Evolutionary conservation across 768 basidiomycete species (phyloP).

Genomic region (Chiua virens): DNA sequence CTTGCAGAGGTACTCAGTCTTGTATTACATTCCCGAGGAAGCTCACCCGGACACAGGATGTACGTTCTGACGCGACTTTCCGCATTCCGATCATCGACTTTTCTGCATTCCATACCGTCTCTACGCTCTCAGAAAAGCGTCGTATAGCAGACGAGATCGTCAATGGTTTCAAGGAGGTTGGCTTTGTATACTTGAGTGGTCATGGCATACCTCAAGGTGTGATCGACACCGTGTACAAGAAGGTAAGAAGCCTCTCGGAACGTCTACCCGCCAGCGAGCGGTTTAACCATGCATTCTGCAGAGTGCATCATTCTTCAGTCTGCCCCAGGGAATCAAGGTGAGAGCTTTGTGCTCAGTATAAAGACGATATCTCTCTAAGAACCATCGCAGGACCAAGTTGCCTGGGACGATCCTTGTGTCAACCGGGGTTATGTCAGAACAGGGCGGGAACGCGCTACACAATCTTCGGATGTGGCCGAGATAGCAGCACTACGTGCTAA

Average conservation of each 20-base stretch:
- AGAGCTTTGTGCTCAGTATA: not conserved
- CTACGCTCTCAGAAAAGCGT: conserved; percentile 55
- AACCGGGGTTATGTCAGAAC: conserved; percentile 83
- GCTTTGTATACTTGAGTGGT: conserved; percentile 75
- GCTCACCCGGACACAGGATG: conserved; percentile 28
- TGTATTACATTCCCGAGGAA: not conserved
- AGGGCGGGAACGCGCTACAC: conserved; percentile 82
- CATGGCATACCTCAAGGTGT: conserved; percentile 66
- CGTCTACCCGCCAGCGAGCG: not conserved
- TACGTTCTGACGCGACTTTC: conserved; percentile 44
- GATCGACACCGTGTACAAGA: conserved; percentile 60
- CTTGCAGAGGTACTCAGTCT: conserved; percentile 22
- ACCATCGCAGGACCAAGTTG: conserved; percentile 50
- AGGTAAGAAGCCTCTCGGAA: conserved; percentile 44
- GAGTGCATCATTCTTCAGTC: conserved; percentile 75
- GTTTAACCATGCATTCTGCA: conserved; percentile 29
- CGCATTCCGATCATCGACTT: conserved; percentile 81
- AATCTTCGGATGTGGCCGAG: conserved; percentile 65
- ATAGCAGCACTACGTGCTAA: conserved; percentile 71
- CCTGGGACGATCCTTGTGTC: conserved; percentile 83
- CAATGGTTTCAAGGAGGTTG: conserved; percentile 74
- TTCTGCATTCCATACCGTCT: conserved; percentile 55
- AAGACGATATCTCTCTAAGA: not conserved
- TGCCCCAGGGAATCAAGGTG: conserved; percentile 65
- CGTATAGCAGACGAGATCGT: conserved; percentile 66